Percentiles rank a stretch among this genome's conserved stretches.
These are phyloP conservation scores for Casuarina cunninghamiana DNA, from an alignment of 306 rosid genomes.

Conservation along the genomic window DNA sequence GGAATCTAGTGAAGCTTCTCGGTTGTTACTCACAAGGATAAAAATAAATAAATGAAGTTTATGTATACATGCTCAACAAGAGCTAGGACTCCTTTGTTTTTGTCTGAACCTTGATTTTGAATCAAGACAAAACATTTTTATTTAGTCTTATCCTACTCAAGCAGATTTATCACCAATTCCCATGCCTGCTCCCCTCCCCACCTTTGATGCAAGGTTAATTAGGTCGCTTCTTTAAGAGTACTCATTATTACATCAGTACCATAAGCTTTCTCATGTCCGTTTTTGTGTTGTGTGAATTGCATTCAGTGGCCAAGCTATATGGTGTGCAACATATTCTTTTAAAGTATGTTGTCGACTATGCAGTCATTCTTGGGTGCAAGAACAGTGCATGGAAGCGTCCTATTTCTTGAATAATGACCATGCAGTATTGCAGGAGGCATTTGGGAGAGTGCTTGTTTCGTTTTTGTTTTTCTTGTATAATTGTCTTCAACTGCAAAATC, in stretches of 20 bases:
- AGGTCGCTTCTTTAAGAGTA: background rate
- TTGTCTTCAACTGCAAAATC: too few relatives aligned
- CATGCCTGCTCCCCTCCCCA: conserved; percentile 15
- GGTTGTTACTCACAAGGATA: too few relatives aligned
- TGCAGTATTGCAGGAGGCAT: conserved; percentile 34
- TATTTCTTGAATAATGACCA: conserved; percentile 38
- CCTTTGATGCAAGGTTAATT: conserved; percentile 32
- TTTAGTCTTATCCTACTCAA: conserved; percentile 13
- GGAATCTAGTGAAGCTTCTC: too few relatives aligned
- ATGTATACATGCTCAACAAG: too few relatives aligned
- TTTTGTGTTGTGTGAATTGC: background rate
- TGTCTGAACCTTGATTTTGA: too few relatives aligned
- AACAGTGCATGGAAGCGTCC: conserved; percentile 25
- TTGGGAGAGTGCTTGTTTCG: conserved; percentile 31
- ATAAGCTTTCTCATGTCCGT: background rate
- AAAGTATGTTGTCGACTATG: conserved; percentile 42
- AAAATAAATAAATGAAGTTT: too few relatives aligned
- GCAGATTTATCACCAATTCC: conserved; percentile 2
- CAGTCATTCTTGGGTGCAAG: conserved; percentile 33
- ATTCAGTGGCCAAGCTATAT: conserved; percentile 34
- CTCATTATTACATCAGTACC: background rate
- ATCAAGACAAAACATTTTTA: too few relatives aligned
- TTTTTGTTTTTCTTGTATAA: background rate
- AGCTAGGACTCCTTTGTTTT: too few relatives aligned
- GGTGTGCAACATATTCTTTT: conserved; percentile 33